Evolutionary conservation across 2,329 filamentous ascomycete species (phyloP).

Genomic region (Magnaporthiopsis incrustans): DNA sequence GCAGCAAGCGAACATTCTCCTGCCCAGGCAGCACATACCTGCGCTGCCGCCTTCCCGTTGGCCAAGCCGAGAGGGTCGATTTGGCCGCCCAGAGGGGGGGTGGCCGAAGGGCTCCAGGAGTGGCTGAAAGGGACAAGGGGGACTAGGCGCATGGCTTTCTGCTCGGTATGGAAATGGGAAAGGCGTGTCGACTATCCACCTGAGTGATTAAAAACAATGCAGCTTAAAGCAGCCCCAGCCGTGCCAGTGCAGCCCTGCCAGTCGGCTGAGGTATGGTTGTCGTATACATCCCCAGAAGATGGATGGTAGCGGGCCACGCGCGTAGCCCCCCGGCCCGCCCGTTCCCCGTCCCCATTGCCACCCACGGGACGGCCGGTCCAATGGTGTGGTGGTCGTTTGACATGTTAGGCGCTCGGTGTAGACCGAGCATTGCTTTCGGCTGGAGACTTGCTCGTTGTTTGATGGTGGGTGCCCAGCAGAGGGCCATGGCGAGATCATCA

Average conservation of each 20-base stretch:
- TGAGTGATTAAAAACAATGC: not conserved
- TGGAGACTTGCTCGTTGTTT: not conserved
- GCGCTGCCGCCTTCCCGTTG: no score
- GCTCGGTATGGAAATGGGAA: no score
- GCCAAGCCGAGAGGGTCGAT: no score
- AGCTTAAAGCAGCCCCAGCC: no score
- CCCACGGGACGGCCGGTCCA: not conserved
- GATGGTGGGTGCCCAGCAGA: not conserved
- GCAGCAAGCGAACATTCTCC: no score
- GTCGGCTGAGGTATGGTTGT: not conserved
- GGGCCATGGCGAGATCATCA: not conserved
- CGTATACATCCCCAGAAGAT: not conserved
- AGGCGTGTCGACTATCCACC: not conserved
- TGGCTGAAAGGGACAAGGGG: no score
- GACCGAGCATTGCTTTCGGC: not conserved
- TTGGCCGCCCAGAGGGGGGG: no score
- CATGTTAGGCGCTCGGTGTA: not conserved
- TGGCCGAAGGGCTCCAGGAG: no score
- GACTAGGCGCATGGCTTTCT: no score
- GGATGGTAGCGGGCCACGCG: not conserved
- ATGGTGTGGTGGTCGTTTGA: not conserved
- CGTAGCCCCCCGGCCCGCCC: not conserved
- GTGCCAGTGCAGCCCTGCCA: not conserved
- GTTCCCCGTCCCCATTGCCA: not conserved
- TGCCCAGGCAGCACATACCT: no score